Percentiles rank a stretch among this genome's conserved stretches.
Evolutionary conservation across 352 stramenopile species (phyloP).

Genomic region (Phytophthora meadii): DNA sequence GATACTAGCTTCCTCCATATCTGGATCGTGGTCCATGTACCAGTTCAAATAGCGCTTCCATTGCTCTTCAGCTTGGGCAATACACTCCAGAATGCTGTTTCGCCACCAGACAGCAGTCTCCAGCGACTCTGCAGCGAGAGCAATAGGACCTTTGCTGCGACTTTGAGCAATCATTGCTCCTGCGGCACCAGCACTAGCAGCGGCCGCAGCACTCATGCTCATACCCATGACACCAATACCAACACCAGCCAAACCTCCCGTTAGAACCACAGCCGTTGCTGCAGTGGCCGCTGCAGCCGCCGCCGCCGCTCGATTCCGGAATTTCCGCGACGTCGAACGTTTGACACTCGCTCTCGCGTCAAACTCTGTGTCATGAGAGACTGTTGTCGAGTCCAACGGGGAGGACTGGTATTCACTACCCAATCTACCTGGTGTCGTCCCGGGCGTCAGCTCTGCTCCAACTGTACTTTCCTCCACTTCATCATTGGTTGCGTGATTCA

Average conservation of each 20-base stretch:
- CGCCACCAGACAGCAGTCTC: conserved; percentile 88
- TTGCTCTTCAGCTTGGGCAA: conserved; percentile 84
- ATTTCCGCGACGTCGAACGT: conserved; percentile 57
- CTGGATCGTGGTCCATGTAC: conserved; percentile 85
- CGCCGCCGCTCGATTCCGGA: conserved; percentile 68
- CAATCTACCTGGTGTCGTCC: conserved; percentile 27
- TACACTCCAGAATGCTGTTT: conserved; percentile 86
- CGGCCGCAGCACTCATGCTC: conserved; percentile 81
- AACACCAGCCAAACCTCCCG: conserved; percentile 76
- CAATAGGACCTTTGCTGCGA: conserved; percentile 74
- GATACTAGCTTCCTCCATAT: conserved; percentile 40
- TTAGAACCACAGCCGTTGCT: conserved; percentile 81
- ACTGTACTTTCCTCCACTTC: conserved; percentile 51
- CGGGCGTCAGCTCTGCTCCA: conserved; percentile 29
- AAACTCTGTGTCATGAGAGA: conserved; percentile 41
- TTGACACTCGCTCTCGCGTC: conserved; percentile 57
- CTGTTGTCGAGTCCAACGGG: conserved; percentile 30
- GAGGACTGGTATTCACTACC: conserved; percentile 44
- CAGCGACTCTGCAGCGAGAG: conserved; percentile 80
- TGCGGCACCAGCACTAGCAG: conserved; percentile 74
- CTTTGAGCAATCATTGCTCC: conserved; percentile 78
- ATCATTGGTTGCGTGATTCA: conserved; percentile 56
- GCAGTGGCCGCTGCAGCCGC: conserved; percentile 77
- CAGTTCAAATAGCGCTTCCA: conserved; percentile 88
- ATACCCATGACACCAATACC: conserved; percentile 82